Percentiles rank a stretch among this genome's conserved stretches.
phyloP scores from a whole-genome alignment of 176 grass and related monocot genomes.

The Avena sativa region DNA sequence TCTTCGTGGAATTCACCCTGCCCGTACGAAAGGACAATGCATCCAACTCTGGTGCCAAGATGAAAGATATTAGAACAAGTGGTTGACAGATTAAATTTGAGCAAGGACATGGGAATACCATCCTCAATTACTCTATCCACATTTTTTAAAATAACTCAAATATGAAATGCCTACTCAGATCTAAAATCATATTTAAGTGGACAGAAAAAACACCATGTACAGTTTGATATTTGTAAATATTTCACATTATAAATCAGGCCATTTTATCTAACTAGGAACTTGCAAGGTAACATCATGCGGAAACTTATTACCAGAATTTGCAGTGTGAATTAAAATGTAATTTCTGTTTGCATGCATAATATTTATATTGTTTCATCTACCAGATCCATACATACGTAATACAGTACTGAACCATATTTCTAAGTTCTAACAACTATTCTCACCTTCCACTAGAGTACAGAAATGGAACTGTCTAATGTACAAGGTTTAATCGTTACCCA shows the following conservation, averaged over 20 bases:
- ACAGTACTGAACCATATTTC: neutral
- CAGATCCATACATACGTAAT: neutral
- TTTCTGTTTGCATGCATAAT: neutral
- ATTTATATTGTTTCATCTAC: neutral
- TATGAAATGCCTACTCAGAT: neutral
- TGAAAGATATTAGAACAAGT: slow-evolving; percentile 42
- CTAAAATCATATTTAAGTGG: neutral
- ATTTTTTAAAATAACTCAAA: neutral
- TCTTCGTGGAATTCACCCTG: slow-evolving; percentile 69
- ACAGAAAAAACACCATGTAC: neutral
- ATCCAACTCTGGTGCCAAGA: slow-evolving; percentile 61
- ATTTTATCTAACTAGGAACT: neutral
- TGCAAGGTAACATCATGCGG: neutral
- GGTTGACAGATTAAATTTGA: neutral
- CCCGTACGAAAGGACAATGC: slow-evolving; percentile 66
- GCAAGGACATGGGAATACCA: neutral
- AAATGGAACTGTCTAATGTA: neutral
- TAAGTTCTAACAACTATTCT: slow-evolving; percentile 12
- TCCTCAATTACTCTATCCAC: neutral
- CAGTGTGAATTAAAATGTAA: neutral
- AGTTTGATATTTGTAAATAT: neutral
- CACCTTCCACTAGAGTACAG: neutral
- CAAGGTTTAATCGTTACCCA: neutral
- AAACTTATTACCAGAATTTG: neutral
- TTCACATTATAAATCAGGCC: neutral